Base-by-base conservation (phyloP, 1,139 yeast species). In the Taphrina populina region DNA sequence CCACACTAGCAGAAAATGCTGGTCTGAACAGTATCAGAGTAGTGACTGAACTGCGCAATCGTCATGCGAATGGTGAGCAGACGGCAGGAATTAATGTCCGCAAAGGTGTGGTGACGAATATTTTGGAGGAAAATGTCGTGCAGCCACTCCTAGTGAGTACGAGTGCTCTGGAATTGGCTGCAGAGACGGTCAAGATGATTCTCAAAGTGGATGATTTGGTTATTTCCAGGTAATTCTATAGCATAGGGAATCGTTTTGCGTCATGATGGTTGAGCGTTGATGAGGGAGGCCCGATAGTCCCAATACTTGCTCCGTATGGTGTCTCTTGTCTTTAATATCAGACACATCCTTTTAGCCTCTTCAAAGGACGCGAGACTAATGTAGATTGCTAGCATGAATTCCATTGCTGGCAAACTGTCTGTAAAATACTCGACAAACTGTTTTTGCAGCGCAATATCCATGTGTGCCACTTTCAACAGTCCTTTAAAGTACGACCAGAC, bases 11-110 rank as follows among this genome's bases (percentile, higher is more conserved):
- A 7, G 98, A 94, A 72, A 94, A 92, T 69, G 97, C 98, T 13
- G 99, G 99, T 59, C 75, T 92, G 69, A 88, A 92, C 70, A 88
- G 96, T 62, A 88, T 94, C 65, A 86, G 87, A 64, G 95, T 94
- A 49, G 95, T 92, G 37, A 92, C 98, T 15, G 98, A 94, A 63
- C 78, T 92, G 65, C 84, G 96, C 70, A 84, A 86, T 68, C 83
- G 84, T 70, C 98, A 94, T 69, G 96, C 85, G 67, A 77, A 77
- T 62, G 97, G 97, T 57, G 96, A 90, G 70, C 78, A 76, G 64
- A 84, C 88, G 66, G 95, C 96, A n/a, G 99, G 98, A 57, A 88
- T 92, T 62, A 85, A 95, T 37, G 95, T 88, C 52, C 81, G 96
- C 72, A 83, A 96, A 69, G 84, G 95, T 1, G 95, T 95, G 55